Conservation (phyloP, 1,284 basidiomycete species). For the Moesziomyces parantarcticus region DNA sequence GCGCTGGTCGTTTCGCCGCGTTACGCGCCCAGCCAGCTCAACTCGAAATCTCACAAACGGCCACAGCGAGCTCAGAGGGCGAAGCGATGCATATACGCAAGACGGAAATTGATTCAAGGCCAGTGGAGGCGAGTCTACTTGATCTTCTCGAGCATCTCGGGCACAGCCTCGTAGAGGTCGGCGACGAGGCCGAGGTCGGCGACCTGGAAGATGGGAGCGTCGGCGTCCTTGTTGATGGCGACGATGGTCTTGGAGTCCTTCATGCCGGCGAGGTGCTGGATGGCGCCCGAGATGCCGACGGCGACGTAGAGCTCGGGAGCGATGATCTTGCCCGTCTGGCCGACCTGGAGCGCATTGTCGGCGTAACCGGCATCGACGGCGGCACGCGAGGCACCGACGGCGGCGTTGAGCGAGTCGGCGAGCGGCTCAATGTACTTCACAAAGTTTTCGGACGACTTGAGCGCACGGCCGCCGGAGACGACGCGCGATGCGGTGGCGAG, state of each 20-base stretch:
- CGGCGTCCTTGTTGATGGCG: slow-evolving; percentile 98
- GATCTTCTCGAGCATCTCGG: slow-evolving; percentile 62
- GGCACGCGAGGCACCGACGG: slow-evolving; percentile 95
- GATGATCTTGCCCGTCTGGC: slow-evolving; percentile 91
- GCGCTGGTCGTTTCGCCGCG: too few relatives aligned
- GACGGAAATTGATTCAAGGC: background rate
- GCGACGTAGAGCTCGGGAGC: slow-evolving; percentile 92
- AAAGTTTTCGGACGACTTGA: slow-evolving; percentile 96
- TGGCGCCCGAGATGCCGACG: slow-evolving; percentile 95
- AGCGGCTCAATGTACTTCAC: slow-evolving; percentile 87
- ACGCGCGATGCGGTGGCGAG: slow-evolving; percentile 86
- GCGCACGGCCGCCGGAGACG: slow-evolving; percentile 92
- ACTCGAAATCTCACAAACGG: background rate
- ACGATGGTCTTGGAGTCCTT: slow-evolving; percentile 99
- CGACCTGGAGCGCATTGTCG: slow-evolving; percentile 97
- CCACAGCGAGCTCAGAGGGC: too few relatives aligned
- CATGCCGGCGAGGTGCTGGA: slow-evolving; percentile 99
- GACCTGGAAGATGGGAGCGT: slow-evolving; percentile 99
- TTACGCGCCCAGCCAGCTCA: background rate
- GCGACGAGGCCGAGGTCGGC: slow-evolving; percentile 94
- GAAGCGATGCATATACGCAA: too few relatives aligned
- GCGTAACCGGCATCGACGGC: slow-evolving; percentile 98
- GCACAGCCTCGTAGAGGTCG: slow-evolving; percentile 68
- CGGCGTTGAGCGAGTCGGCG: slow-evolving; percentile 91
- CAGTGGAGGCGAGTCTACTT: slow-evolving; percentile 10